These are phyloP conservation scores for Sporothrix schenckii DNA, from an alignment of 2,329 filamentous ascomycete species.

Conservation along the genomic window DNA sequence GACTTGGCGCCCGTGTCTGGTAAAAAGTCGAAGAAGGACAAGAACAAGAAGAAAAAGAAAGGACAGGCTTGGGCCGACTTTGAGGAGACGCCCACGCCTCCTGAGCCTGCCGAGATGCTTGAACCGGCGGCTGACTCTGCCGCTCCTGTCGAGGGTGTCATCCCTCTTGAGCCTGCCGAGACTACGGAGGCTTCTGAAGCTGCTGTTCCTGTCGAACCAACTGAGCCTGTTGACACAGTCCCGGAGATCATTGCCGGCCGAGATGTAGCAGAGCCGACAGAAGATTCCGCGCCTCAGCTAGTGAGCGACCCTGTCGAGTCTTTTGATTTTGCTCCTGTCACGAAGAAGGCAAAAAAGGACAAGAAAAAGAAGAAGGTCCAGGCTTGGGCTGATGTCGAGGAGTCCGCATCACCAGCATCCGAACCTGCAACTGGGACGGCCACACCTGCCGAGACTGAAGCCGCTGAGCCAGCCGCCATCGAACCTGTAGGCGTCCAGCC, in stretches of 20 bases:
- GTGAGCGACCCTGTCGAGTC: background rate
- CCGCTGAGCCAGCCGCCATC: too few species aligned
- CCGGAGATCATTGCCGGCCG: background rate
- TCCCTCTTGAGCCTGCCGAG: background rate
- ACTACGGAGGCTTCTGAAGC: background rate
- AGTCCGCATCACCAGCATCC: background rate
- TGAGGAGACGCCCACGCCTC: background rate
- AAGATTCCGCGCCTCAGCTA: background rate
- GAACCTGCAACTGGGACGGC: background rate
- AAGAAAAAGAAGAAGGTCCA: slow-evolving; percentile 27
- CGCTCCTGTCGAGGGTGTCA: background rate
- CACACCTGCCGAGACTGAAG: too few species aligned
- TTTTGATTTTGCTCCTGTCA: background rate
- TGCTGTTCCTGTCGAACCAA: background rate
- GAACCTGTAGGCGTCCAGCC: background rate
- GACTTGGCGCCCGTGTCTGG: background rate
- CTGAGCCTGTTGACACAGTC: background rate
- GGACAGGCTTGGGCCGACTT: slow-evolving; percentile 14
- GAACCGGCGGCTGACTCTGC: background rate
- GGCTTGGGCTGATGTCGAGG: background rate
- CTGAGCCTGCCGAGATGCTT: background rate
- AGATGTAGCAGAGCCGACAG: background rate
- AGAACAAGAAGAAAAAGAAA: slow-evolving; percentile 29
- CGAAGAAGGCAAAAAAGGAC: slow-evolving; percentile 28
- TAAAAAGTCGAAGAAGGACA: slow-evolving; percentile 31